These are phyloP conservation scores for Penicillium sp. DNA, from an alignment of 2,329 filamentous ascomycete genomes.

Conservation along the genomic window DNA sequence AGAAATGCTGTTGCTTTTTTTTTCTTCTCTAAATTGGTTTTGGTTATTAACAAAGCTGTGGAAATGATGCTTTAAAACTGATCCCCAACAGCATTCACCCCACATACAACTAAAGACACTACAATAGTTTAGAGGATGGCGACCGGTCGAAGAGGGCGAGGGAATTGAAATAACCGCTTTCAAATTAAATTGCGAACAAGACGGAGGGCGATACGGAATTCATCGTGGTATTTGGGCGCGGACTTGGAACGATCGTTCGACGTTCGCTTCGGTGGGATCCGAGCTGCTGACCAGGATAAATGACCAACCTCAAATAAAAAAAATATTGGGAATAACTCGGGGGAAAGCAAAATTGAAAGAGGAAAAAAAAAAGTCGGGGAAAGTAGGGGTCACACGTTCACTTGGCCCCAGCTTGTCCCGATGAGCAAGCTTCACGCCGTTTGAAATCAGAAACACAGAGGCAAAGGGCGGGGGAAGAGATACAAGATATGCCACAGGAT, in stretches of 20 bases:
- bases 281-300: constrained; percentile 32
- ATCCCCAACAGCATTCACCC: neutral
- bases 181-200: constrained; percentile 26
- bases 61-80: neutral
- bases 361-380: neutral
- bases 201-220: constrained; percentile 23
- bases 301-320: constrained; percentile 19
- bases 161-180: constrained; percentile 19
- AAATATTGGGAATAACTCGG: constrained; percentile 6
- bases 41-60: neutral
- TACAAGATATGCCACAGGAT: constrained; percentile 1
- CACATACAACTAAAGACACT: constrained; percentile 12
- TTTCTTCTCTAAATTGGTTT: no score
- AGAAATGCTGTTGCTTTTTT: neutral
- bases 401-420: constrained; percentile 1
- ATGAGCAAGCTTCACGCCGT: constrained; percentile 1
- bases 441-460: constrained; percentile 3
- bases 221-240: constrained; percentile 23
- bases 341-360: neutral
- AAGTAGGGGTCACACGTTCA: constrained; percentile 7
- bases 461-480: neutral
- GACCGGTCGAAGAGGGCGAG: constrained; percentile 23
- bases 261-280: constrained; percentile 29
- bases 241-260: constrained; percentile 26
- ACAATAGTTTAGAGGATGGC: constrained; percentile 17